A percentile compares a stretch with the other conserved stretches of the same genome.
phyloP scores from a whole-genome alignment of 805 yeast genomes.

The Candida stauntonica region DNA sequence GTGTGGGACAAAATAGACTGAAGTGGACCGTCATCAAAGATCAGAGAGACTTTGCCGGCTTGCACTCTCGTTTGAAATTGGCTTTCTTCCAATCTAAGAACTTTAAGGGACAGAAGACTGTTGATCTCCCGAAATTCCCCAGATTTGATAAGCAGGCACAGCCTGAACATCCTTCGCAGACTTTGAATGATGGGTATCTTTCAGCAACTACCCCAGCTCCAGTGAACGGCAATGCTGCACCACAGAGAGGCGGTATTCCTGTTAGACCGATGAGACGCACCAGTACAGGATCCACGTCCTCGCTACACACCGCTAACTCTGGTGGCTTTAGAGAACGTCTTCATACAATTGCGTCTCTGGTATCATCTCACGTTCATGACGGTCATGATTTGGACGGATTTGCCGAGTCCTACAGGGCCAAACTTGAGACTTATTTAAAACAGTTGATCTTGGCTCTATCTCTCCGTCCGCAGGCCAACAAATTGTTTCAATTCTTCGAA shows the following conservation, averaged over 20 bases:
- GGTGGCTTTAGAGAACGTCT: slow-evolving; percentile 17
- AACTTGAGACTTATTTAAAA: slow-evolving; percentile 63
- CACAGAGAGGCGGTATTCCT: not conserved
- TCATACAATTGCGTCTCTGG: slow-evolving; percentile 17
- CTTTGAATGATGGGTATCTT: slow-evolving; percentile 24
- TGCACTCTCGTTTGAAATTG: slow-evolving; percentile 66
- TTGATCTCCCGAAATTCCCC: slow-evolving; percentile 37
- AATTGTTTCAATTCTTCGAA: slow-evolving; percentile 82
- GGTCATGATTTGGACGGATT: not conserved
- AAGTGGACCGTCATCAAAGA: slow-evolving; percentile 78
- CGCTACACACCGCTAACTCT: slow-evolving; percentile 4
- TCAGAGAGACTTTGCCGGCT: slow-evolving; percentile 62
- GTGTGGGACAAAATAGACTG: slow-evolving; percentile 72
- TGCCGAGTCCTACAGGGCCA: slow-evolving; percentile 29
- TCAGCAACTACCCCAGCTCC: slow-evolving; percentile 9
- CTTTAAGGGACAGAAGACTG: slow-evolving; percentile 25
- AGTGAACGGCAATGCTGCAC: slow-evolving; percentile 1
- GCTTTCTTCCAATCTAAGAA: slow-evolving; percentile 37
- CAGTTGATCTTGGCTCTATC: slow-evolving; percentile 54
- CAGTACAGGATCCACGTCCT: slow-evolving; percentile 2
- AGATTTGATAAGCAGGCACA: slow-evolving; percentile 11
- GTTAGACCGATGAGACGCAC: not conserved
- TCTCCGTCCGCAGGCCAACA: slow-evolving; percentile 76
- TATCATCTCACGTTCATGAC: slow-evolving; percentile 6
- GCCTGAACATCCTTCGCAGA: slow-evolving; percentile 5